A percentile compares a stretch with the other conserved stretches of the same genome.
phyloP scores from a whole-genome alignment of 2,329 filamentous ascomycete species.

The Fusarium sp. region DNA sequence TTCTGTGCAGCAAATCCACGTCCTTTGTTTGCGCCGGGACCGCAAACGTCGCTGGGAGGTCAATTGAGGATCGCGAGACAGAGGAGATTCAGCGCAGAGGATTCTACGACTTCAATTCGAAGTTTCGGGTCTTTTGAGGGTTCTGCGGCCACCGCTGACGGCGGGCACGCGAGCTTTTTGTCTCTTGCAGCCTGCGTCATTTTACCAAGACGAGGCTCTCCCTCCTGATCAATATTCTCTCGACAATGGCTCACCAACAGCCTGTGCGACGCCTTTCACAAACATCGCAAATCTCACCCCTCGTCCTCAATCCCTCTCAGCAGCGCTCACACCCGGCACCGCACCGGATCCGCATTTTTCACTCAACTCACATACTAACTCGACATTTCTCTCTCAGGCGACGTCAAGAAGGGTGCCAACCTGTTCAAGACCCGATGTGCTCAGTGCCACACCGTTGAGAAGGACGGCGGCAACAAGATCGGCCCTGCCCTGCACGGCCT shows the following conservation, averaged over 20 bases:
- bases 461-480: conserved; percentile 95
- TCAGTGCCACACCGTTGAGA: conserved; percentile 97
- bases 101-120: conserved; percentile 13
- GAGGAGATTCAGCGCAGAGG: conserved; percentile 11
- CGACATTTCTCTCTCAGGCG: conserved; percentile 75
- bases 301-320: not conserved
- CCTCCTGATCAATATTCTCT: conserved; percentile 26
- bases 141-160: not conserved
- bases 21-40: conserved; percentile 21
- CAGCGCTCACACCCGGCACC: not conserved
- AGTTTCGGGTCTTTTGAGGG: conserved; percentile 4
- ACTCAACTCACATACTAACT: conserved; percentile 44
- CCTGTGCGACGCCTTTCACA: conserved; percentile 11
- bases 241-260: conserved; percentile 27
- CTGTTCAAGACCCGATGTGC: conserved; percentile 99
- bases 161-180: conserved; percentile 12
- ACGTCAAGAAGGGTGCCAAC: conserved; percentile 95
- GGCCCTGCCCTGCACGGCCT: conserved; percentile 97
- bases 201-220: conserved; percentile 44
- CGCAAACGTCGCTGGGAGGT: conserved; percentile 11
- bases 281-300: conserved; percentile 3
- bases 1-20: not conserved
- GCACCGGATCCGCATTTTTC: not conserved
- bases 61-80: conserved; percentile 36
- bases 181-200: conserved; percentile 48